Evolutionary conservation across 2,329 filamentous ascomycete genomes (phyloP), one percentile per base, ranked within the genome.

Genomic region (Zelopaecilomyces penicillatus): DNA sequence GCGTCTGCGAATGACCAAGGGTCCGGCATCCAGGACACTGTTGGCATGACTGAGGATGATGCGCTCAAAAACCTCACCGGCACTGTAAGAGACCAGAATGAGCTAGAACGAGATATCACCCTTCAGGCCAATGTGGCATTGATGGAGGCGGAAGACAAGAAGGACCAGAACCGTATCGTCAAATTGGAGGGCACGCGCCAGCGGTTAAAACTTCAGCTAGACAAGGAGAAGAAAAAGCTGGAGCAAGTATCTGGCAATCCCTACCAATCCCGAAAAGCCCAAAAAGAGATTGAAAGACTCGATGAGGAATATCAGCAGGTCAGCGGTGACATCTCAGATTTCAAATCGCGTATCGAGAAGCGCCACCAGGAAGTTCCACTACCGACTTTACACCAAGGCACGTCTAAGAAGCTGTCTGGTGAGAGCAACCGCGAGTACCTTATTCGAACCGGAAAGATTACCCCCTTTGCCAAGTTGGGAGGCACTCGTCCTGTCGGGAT

Each of bases 371-470:
- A 74, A n/a, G 62, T 59, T 11, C 70, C 69, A 31, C 63, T 65
- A 4, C 65, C 68, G 2, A 67, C 71, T 7, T 54, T 65, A 1
- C 65, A 65, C 19, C 64, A 69, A 30, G 57, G 60, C 10, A 75
- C 74, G 29, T 80, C 75, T 42, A 73, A 75, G 47, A 80, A 78
- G 43, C 66, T 91, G 45, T 81, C 86, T 1, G 86, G 86, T 48
- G 93, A 97, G 67, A 88, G 78, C 27, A 82, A 87, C 49, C 80
- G 90, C 41, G 90, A 95, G 39, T 98, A 86, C 60, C 76, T 98
- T 39, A 93, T 98, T 40, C 82, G 93, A 29, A 98, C 91, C 0
- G 93, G 93, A 49, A 97, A 97, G 66, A 97, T 98, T 54, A 98
- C 93, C 0, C 93, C 93, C 0, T 98, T 98, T 58, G 86, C 89